A percentile compares a stretch with the other conserved stretches of the same genome.
phyloP scores from a whole-genome alignment of 2,329 filamentous ascomycete species.

The Blastomyces gilchristii region DNA sequence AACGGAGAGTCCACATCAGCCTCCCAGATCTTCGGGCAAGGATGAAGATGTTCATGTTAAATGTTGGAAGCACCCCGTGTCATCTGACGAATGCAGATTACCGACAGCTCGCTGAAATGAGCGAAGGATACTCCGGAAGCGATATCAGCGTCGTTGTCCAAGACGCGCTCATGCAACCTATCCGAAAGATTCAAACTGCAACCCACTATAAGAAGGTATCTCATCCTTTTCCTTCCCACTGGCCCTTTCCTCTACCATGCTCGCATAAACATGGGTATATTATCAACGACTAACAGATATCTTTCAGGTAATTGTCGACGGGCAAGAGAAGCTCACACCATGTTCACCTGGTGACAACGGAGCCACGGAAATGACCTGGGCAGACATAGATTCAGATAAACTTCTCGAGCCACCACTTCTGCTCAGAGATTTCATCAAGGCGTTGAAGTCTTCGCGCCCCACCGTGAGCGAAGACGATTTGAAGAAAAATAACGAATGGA shows the following conservation, averaged over 20 bases:
- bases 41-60: slow-evolving; percentile 90
- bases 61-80: slow-evolving; percentile 86
- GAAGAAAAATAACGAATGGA: slow-evolving; percentile 80
- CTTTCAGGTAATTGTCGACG: slow-evolving; percentile 58
- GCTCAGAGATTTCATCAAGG: slow-evolving; percentile 87
- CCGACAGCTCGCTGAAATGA: slow-evolving; percentile 65
- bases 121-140: slow-evolving; percentile 89
- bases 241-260: neutral
- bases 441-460: slow-evolving; percentile 75
- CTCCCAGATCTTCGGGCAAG: slow-evolving; percentile 78
- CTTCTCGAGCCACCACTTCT: slow-evolving; percentile 77
- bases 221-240: slow-evolving; percentile 10
- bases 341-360: slow-evolving; percentile 85
- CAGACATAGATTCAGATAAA: slow-evolving; percentile 70
- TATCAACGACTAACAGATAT: slow-evolving; percentile 8
- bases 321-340: slow-evolving; percentile 55
- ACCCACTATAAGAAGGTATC: slow-evolving; percentile 91
- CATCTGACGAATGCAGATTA: slow-evolving; percentile 69
- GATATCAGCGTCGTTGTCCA: slow-evolving; percentile 96
- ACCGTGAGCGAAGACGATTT: slow-evolving; percentile 86
- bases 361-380: slow-evolving; percentile 89
- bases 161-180: slow-evolving; percentile 92
- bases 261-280: neutral
- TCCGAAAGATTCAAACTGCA: slow-evolving; percentile 90
- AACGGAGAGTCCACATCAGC: slow-evolving; percentile 89